Evolutionary conservation across 805 yeast species (phyloP), one percentile per base, ranked within the genome.

Genomic region (Torulaspora gathmanii): DNA sequence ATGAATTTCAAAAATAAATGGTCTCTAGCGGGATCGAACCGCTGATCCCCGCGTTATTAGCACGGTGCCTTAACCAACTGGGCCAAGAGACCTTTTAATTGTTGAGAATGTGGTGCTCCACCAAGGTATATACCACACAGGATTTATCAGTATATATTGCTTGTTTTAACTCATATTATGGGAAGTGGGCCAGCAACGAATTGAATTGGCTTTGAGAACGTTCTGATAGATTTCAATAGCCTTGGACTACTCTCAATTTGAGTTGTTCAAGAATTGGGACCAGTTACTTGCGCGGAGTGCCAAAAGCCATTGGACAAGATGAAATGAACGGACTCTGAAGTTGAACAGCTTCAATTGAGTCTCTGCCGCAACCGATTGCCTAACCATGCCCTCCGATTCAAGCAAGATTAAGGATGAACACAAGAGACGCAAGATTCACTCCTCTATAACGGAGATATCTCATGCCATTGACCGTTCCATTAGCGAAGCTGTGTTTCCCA

Each of bases 401-500:
- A 28, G 16, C 28, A 33, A 6, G 15, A 17, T 28, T 4, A 27
- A 19, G 5, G 44, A 33, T 13, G 44, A 45, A 22, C 30, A 35
- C 39, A 40, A 25, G n/a, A 30, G 27, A 23, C 41, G 39, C 19
- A 45, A 56, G 16, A 69, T 74, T 25, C 80, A 77, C 50, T 86
- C 95, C 0, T 79, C 90, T 0, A 75, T 77, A 13, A 95, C 95
- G 0, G 84, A 80, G 17, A 60, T 86, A 0, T 69, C 67, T 1
- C 64, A 83, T 4, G 97, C 97, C 11, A 86, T 91, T 36, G 95
- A 90, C 63, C 73, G 96, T 44, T 61, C 76, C 1, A 71, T 82
- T 3, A 87, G 87, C 3, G 86, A 79, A 38, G 60, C 55, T 7
- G 48, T 50, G 16, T 82, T 83, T 56, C 93, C 91, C 0, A 85